phyloP scores from a whole-genome alignment of 2,329 filamentous ascomycete species.

The Aspergillus chevalieri region DNA sequence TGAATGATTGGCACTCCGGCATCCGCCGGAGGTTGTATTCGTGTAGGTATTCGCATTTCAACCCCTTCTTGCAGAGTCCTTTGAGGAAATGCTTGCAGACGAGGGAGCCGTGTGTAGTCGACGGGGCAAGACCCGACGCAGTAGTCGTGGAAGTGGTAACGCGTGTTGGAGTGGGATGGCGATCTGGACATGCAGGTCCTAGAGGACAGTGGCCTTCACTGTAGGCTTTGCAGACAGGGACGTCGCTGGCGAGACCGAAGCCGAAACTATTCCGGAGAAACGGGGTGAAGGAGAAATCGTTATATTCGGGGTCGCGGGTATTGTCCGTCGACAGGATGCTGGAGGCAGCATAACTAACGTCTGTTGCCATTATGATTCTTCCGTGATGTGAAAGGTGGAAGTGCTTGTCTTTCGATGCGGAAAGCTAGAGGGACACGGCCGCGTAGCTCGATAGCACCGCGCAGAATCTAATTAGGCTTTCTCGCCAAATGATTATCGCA shows the following conservation, averaged over 20 bases:
- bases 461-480: too few relatives aligned
- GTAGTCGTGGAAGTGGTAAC: conserved; percentile 40
- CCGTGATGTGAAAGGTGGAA: neutral
- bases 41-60: conserved; percentile 94
- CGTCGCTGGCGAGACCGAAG: conserved; percentile 71
- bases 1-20: conserved; percentile 97
- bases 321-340: conserved; percentile 31
- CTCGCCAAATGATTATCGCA: too few relatives aligned
- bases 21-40: conserved; percentile 98
- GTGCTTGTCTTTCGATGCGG: neutral
- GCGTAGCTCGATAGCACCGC: too few relatives aligned
- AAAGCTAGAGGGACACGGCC: neutral
- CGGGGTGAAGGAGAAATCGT: conserved; percentile 76
- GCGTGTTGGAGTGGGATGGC: conserved; percentile 55
- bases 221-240: conserved; percentile 80
- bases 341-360: conserved; percentile 26
- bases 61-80: conserved; percentile 94
- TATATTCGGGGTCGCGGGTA: conserved; percentile 38
- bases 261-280: conserved; percentile 79
- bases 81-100: conserved; percentile 99
- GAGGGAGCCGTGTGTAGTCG: conserved; percentile 49
- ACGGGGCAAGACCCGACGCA: conserved; percentile 35
- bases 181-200: conserved; percentile 77
- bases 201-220: conserved; percentile 79
- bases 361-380: conserved; percentile 25